Percentiles rank a stretch among this genome's conserved stretches.
These are phyloP conservation scores for Guadua angustifolia DNA, from an alignment of 176 grass and related monocot species.

Conservation along the genomic window DNA sequence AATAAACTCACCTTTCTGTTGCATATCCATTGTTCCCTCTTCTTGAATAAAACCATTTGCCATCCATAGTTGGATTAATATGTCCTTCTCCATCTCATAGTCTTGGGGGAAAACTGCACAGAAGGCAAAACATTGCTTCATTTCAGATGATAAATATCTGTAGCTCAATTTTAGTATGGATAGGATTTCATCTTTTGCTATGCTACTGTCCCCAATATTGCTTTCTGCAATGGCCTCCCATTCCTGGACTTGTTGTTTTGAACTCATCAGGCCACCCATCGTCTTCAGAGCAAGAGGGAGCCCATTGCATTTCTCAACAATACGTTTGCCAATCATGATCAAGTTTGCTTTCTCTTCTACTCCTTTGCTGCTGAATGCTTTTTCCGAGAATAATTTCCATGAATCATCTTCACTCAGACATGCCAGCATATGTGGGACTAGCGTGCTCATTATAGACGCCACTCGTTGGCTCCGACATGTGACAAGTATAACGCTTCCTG, in stretches of 20 bases:
- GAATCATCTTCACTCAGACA: conserved; percentile 14
- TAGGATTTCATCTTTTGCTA: background rate
- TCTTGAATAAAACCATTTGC: conserved; percentile 35
- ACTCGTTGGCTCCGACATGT: conserved; percentile 38
- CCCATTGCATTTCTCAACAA: conserved; percentile 40
- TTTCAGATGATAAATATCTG: conserved; percentile 10
- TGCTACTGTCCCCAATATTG: background rate
- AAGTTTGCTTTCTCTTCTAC: conserved; percentile 2
- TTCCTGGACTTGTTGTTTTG: conserved; percentile 1
- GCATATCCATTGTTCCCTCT: background rate
- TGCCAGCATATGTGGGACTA: background rate
- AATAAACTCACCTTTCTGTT: background rate
- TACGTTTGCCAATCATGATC: background rate
- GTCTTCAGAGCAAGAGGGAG: conserved; percentile 43
- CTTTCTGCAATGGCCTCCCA: conserved; percentile 23
- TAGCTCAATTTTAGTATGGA: conserved; percentile 34
- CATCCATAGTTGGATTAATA: conserved; percentile 31
- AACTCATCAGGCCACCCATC: conserved; percentile 48
- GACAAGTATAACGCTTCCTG: conserved; percentile 42
- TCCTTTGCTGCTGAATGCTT: conserved; percentile 28
- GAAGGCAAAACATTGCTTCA: conserved; percentile 32
- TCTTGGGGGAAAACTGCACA: conserved; percentile 27
- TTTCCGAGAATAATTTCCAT: conserved; percentile 41
- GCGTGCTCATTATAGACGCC: conserved; percentile 20
- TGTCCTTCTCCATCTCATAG: background rate